Evolutionary conservation across 805 yeast genomes (phyloP).

Genomic region (Ogataea glucozyma): DNA sequence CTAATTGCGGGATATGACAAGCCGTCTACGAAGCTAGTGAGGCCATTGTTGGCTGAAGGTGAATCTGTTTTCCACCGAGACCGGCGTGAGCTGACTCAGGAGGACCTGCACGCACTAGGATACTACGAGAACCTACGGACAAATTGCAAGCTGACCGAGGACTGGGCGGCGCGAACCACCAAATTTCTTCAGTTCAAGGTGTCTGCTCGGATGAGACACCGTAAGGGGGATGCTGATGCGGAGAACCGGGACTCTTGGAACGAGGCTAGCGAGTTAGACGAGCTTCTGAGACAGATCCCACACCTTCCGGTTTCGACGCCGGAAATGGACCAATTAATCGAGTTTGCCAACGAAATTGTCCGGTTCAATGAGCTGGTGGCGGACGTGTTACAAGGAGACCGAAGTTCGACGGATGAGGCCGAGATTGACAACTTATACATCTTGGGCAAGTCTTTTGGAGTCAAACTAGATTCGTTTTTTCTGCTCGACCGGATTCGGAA

Average conservation of each 20-base stretch:
- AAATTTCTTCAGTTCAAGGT: slow-evolving; percentile 51
- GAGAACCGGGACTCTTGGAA: slow-evolving; percentile 28
- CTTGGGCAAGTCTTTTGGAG: slow-evolving; percentile 60
- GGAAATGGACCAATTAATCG: slow-evolving; percentile 61
- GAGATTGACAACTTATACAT: slow-evolving; percentile 47
- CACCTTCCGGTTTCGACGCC: slow-evolving; percentile 50
- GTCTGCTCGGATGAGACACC: slow-evolving; percentile 45
- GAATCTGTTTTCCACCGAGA: slow-evolving; percentile 42
- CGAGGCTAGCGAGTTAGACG: slow-evolving; percentile 36
- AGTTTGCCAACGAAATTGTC: slow-evolving; percentile 51
- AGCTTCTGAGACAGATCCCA: slow-evolving; percentile 49
- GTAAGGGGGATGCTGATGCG: slow-evolving; percentile 11
- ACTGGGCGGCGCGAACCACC: slow-evolving; percentile 59
- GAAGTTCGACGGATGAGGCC: slow-evolving; percentile 43
- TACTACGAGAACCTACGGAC: slow-evolving; percentile 37
- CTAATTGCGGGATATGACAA: slow-evolving; percentile 42
- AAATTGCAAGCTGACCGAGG: slow-evolving; percentile 47
- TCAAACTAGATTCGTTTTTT: slow-evolving; percentile 51
- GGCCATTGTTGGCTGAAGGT: slow-evolving; percentile 52
- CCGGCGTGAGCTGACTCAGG: slow-evolving; percentile 1
- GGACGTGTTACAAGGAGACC: slow-evolving; percentile 32
- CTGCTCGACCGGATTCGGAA: slow-evolving; percentile 40
- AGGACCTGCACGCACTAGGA: slow-evolving; percentile 14
- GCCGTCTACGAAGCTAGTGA: slow-evolving; percentile 49
- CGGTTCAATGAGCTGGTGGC: slow-evolving; percentile 51